Evolutionary conservation across 306 rosid species (phyloP).

Genomic region (Spatholobus suberectus): DNA sequence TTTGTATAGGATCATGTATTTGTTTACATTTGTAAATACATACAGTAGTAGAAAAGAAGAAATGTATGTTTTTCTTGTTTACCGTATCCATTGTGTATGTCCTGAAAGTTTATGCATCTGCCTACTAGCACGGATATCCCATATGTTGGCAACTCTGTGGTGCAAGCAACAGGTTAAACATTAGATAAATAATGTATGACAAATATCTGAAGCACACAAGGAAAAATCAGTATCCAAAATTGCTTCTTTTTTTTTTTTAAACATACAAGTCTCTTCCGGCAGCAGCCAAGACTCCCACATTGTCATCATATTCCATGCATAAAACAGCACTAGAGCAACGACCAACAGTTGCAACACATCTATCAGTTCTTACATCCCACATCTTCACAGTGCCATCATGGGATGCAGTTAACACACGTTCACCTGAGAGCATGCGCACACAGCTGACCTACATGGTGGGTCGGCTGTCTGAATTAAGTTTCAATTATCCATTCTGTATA

Average conservation of each 20-base stretch:
- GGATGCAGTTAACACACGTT: slow-evolving; percentile 94
- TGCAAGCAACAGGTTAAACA: slow-evolving; percentile 43
- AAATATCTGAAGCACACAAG: slow-evolving; percentile 32
- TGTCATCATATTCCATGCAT: slow-evolving; percentile 98
- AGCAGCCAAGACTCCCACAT: slow-evolving; percentile 90
- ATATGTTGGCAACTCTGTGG: slow-evolving; percentile 83
- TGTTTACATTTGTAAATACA: slow-evolving; percentile 24
- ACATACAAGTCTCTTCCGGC: slow-evolving; percentile 98
- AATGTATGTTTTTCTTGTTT: slow-evolving; percentile 32
- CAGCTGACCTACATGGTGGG: slow-evolving; percentile 80
- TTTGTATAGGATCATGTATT: slow-evolving; percentile 26
- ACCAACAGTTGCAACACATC: slow-evolving; percentile 98
- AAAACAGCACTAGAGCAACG: slow-evolving; percentile 96
- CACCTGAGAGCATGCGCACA: slow-evolving; percentile 96
- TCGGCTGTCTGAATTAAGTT: slow-evolving; percentile 44
- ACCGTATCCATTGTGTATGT: slow-evolving; percentile 96
- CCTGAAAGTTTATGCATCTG: slow-evolving; percentile 97
- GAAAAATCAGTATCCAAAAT: slow-evolving; percentile 33
- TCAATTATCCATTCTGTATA: slow-evolving; percentile 33
- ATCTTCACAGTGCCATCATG: slow-evolving; percentile 98
- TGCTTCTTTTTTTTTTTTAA: slow-evolving; percentile 8
- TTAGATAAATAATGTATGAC: slow-evolving; percentile 17
- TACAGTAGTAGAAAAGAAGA: slow-evolving; percentile 29
- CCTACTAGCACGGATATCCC: slow-evolving; percentile 96
- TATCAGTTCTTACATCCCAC: slow-evolving; percentile 99